Evolutionary conservation across 371 early-diverging fungal species (phyloP).

Genomic region (Haplosporangium sp.): DNA sequence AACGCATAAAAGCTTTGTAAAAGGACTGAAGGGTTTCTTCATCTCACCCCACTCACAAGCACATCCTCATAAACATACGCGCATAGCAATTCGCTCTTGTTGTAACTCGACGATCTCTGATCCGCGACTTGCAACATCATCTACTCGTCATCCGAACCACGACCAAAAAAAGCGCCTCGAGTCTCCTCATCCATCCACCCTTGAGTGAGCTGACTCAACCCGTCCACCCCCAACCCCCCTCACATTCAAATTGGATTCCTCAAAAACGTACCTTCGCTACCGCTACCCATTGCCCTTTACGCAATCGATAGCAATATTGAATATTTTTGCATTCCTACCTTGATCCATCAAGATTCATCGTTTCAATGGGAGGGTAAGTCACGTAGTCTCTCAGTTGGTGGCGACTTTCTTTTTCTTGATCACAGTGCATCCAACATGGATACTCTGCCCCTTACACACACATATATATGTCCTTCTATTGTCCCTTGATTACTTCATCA

Average conservation of each 20-base stretch:
- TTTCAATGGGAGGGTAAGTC: constrained; percentile 44
- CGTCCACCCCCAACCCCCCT: neutral
- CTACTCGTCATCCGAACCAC: neutral
- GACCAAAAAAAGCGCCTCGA: neutral
- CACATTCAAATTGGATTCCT: constrained; percentile 50
- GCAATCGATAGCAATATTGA: constrained; percentile 44
- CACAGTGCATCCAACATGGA: neutral
- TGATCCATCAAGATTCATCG: constrained; percentile 33
- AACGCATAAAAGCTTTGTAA: neutral
- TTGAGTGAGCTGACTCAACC: constrained; percentile 27
- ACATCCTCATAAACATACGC: neutral
- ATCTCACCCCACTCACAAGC: neutral
- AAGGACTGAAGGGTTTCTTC: constrained; percentile 1
- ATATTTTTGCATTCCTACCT: constrained; percentile 10
- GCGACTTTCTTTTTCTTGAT: neutral
- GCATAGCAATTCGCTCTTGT: neutral
- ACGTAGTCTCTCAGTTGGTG: neutral
- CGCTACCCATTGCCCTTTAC: constrained; percentile 54
- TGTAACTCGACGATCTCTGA: neutral
- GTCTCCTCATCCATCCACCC: constrained; percentile 30
- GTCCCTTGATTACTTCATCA: neutral
- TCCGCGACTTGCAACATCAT: neutral
- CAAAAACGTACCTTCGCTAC: constrained; percentile 50
- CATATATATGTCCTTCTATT: neutral
- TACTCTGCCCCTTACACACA: neutral